phyloP scores from a whole-genome alignment of 2,329 filamentous ascomycete species.

The Aspergillus clavatus region DNA sequence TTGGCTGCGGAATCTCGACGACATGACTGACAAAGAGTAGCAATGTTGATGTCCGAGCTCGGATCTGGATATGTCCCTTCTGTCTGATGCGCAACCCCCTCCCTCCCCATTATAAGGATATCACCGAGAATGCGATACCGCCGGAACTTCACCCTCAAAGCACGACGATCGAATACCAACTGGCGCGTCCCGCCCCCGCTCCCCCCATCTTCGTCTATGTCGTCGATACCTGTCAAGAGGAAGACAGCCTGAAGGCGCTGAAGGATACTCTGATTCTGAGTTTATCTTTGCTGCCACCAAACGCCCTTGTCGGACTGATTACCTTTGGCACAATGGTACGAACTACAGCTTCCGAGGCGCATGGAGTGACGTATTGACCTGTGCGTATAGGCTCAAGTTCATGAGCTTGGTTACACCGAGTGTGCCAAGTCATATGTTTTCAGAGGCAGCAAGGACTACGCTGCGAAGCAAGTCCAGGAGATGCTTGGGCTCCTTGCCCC shows the following conservation, averaged over 20 bases:
- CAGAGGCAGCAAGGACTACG: slow-evolving; percentile 94
- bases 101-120: slow-evolving; percentile 65
- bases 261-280: slow-evolving; percentile 65
- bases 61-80: slow-evolving; percentile 66
- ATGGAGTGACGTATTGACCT: slow-evolving; percentile 11
- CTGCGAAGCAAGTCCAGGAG: slow-evolving; percentile 98
- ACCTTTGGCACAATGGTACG: slow-evolving; percentile 82
- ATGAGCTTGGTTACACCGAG: slow-evolving; percentile 96
- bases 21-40: slow-evolving; percentile 35
- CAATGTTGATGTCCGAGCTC: slow-evolving; percentile 62
- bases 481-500: slow-evolving; percentile 84
- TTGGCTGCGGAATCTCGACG: slow-evolving; percentile 3
- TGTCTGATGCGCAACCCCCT: slow-evolving; percentile 62
- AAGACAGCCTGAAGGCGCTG: slow-evolving; percentile 62
- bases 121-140: slow-evolving; percentile 60
- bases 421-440: slow-evolving; percentile 99
- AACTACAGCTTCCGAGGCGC: slow-evolving; percentile 9
- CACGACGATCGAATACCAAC: slow-evolving; percentile 63
- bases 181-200: slow-evolving; percentile 57
- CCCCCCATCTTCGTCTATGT: slow-evolving; percentile 65
- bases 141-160: slow-evolving; percentile 61
- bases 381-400: slow-evolving; percentile 70
- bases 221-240: slow-evolving; percentile 65
- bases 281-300: slow-evolving; percentile 58
- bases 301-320: slow-evolving; percentile 61